Evolutionary conservation across 2,329 filamentous ascomycete species (phyloP).

Genomic region (Fusarium proliferatum): DNA sequence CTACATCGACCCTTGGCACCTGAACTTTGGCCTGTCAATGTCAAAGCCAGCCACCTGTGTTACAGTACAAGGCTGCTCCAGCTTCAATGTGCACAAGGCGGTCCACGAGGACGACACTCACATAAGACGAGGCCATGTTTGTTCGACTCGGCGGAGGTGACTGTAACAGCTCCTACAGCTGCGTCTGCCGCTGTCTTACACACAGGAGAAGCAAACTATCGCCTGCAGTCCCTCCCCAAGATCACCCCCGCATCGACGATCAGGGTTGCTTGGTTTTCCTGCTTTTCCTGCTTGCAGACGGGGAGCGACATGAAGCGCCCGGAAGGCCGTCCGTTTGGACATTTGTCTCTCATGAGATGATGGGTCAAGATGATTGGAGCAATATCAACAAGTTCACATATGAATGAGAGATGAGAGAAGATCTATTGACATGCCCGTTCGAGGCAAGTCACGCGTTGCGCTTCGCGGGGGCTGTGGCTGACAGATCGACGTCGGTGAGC

Average conservation of each 20-base stretch:
- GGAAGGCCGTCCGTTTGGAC: slow-evolving; percentile 30
- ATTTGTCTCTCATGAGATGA: slow-evolving; percentile 3
- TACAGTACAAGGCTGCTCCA: slow-evolving; percentile 5
- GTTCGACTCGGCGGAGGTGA: slow-evolving; percentile 19
- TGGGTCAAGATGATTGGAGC: slow-evolving; percentile 31
- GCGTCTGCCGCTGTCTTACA: slow-evolving; percentile 17
- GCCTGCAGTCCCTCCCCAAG: slow-evolving; percentile 16
- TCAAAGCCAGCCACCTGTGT: slow-evolving; percentile 9
- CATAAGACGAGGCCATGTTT: slow-evolving; percentile 19
- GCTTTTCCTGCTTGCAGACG: slow-evolving; percentile 16
- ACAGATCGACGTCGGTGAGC: slow-evolving; percentile 29
- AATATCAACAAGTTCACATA: background rate
- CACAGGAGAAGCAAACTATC: slow-evolving; percentile 20
- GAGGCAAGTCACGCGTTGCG: slow-evolving; percentile 37
- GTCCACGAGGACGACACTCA: slow-evolving; percentile 20
- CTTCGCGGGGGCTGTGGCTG: slow-evolving; percentile 39
- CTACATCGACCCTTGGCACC: slow-evolving; percentile 1
- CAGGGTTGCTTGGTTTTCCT: slow-evolving; percentile 21
- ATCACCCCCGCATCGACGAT: slow-evolving; percentile 23
- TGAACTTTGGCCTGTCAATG: background rate
- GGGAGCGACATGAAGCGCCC: slow-evolving; percentile 30
- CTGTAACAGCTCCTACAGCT: background rate
- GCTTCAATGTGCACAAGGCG: slow-evolving; percentile 19
- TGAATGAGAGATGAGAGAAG: slow-evolving; percentile 25
- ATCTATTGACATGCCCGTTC: slow-evolving; percentile 29